Evolutionary conservation across 352 stramenopile species (phyloP), one percentile per base, ranked within the genome.

Genomic region (Pythium pectinolyticum): DNA sequence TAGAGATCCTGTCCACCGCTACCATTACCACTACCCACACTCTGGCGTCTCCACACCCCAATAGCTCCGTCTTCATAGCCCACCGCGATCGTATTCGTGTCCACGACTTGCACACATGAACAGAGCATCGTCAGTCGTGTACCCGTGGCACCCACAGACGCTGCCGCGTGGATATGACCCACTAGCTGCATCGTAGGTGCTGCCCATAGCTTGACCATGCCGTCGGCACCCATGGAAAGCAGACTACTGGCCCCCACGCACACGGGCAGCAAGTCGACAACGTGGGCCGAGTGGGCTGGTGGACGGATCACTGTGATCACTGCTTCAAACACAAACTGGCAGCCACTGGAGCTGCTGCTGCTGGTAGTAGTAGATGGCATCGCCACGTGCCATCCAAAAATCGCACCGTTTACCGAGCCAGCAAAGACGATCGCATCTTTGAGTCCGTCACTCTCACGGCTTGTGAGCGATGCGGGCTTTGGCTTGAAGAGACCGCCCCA

Each of bases 151-250:
- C 53, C 49, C 7, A n/a, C 31, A 20, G 37, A 41, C 8, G 57
- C 61, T 24, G 66, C 55, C 34, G 73, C 73, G 50, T 76, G 84
- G 24, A 88, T 57, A 62, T 84, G 71, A 1, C 66, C 56, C 0
- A 76, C 9, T 28, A 87, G 63, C n/a, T 60, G 66, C 49, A 87
- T 41, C 2, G 67, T 71, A 0, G 69, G 67, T 3, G 78, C 25
- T n/a, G 61, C 46, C 82, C 82, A 91, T 8, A 89, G 25, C 53
- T 89, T 91, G 31, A 88, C 27, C 37, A 88, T 79, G 9, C 80
- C 80, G 34, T 84, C 80, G 5, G 76, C 75, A 61, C 72, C 75
- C 31, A 88, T 45, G 4, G 82, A 88, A 2, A 73, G 31, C 10
- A 89, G 3, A 49, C 7, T 5, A 17, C 31, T 28, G 11, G 41